Evolutionary conservation across 2,329 filamentous ascomycete genomes (phyloP).

Genomic region (Hirsutella rhossiliensis): DNA sequence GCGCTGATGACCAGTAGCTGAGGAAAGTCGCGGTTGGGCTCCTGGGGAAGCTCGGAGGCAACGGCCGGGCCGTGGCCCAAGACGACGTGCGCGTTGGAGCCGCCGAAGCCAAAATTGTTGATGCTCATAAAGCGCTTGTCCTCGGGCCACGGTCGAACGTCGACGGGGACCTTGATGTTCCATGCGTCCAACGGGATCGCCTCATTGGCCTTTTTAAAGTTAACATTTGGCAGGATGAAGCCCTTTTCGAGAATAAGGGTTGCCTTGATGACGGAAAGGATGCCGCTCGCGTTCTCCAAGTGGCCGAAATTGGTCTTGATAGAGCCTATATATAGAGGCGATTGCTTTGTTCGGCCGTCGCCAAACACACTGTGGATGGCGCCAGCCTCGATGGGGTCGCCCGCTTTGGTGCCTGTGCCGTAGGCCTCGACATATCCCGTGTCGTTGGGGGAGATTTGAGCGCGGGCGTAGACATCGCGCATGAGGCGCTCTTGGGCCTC

Average conservation of each 20-base stretch:
- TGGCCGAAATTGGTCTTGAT: conserved; percentile 41
- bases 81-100: conserved; percentile 31
- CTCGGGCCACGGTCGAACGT: conserved; percentile 32
- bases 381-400: conserved; percentile 42
- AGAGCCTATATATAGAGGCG: conserved; percentile 32
- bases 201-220: conserved; percentile 35
- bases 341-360: conserved; percentile 21
- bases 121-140: conserved; percentile 37
- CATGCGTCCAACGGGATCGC: conserved; percentile 36
- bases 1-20: conserved; percentile 29
- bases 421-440: conserved; percentile 34
- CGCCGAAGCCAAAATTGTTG: conserved; percentile 35
- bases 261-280: conserved; percentile 38
- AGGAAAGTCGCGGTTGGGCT: background rate
- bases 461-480: conserved; percentile 19
- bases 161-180: conserved; percentile 34
- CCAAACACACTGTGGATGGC: conserved; percentile 33
- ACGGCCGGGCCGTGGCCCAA: conserved; percentile 12
- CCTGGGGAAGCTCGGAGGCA: background rate
- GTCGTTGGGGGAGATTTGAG: conserved; percentile 15
- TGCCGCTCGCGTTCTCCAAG: conserved; percentile 35
- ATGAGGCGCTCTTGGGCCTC: conserved; percentile 32
- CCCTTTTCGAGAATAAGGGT: conserved; percentile 37
- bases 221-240: conserved; percentile 35
- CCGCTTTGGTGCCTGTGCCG: conserved; percentile 43